Evolutionary conservation across 2,329 filamentous ascomycete species (phyloP).

Genomic region (Arthrobotrys sinensis): DNA sequence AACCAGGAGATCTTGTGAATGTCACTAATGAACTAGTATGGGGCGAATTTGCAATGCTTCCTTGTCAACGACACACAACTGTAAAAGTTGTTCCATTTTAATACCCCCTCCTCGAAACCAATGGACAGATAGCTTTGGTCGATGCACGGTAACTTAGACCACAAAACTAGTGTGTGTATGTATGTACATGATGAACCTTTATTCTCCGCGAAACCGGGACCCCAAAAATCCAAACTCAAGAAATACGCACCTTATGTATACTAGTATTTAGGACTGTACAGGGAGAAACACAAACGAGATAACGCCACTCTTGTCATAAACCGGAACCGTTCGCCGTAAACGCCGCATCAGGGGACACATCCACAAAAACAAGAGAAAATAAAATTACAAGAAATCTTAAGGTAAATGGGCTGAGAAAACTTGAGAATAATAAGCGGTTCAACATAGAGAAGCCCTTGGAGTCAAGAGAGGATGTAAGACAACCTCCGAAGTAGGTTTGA

Average conservation of each 20-base stretch:
- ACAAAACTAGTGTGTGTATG: slow-evolving; percentile 3
- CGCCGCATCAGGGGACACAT: slow-evolving; percentile 45
- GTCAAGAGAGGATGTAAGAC: slow-evolving; percentile 54
- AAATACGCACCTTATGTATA: slow-evolving; percentile 23
- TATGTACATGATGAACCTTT: slow-evolving; percentile 26
- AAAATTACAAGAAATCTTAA: slow-evolving; percentile 27
- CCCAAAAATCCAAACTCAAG: background rate
- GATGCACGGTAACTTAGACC: background rate
- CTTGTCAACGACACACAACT: background rate
- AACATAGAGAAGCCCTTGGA: slow-evolving; percentile 53
- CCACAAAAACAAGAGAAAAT: slow-evolving; percentile 3
- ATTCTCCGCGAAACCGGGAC: background rate
- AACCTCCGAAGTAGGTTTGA: slow-evolving; percentile 44
- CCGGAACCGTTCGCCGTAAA: slow-evolving; percentile 40
- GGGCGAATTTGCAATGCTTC: background rate
- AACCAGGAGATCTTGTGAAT: slow-evolving; percentile 43
- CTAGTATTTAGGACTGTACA: slow-evolving; percentile 16
- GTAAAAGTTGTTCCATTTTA: background rate
- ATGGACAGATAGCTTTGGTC: background rate
- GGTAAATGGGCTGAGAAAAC: background rate
- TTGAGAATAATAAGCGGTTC: background rate
- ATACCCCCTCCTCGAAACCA: background rate
- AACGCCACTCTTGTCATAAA: slow-evolving; percentile 44
- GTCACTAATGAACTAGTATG: background rate
- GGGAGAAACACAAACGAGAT: slow-evolving; percentile 1